Conservation (phyloP, 306 rosid genomes). For the Clitoria ternatea region DNA sequence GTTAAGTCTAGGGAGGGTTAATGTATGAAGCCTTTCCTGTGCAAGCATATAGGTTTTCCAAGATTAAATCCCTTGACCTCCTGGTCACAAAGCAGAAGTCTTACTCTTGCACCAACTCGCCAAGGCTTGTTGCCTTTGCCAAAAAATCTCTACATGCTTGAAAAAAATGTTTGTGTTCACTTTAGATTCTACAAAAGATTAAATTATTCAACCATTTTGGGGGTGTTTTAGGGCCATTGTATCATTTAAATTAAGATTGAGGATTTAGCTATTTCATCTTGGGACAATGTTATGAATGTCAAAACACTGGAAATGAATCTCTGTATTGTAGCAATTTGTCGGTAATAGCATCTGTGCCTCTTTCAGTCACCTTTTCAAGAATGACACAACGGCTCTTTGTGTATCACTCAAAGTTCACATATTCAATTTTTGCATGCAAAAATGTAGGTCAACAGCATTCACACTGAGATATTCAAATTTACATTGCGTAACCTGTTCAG, state of each 20-base stretch:
- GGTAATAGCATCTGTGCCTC: not conserved
- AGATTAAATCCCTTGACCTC: not conserved
- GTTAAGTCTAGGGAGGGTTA: not conserved
- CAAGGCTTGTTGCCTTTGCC: not conserved
- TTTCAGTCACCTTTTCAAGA: not conserved
- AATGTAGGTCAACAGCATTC: not conserved
- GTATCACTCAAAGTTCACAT: conserved; percentile 12
- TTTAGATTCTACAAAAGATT: not conserved
- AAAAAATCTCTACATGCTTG: not conserved
- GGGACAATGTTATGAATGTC: not conserved
- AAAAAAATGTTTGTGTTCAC: not conserved
- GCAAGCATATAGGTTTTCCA: not conserved
- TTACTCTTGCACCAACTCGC: not conserved
- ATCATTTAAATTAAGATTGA: conserved; percentile 12
- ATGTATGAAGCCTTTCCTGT: not conserved
- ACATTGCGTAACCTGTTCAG: not conserved
- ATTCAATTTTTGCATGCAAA: not conserved
- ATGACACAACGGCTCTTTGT: not conserved
- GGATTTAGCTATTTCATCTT: not conserved
- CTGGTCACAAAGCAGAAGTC: not conserved
- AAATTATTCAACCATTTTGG: not conserved
- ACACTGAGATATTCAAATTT: not conserved
- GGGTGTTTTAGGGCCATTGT: not conserved
- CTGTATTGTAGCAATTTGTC: not conserved
- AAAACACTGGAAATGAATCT: not conserved